Base-by-base conservation (phyloP, 371 early-diverging fungal species). In the Entomophthora muscae region DNA sequence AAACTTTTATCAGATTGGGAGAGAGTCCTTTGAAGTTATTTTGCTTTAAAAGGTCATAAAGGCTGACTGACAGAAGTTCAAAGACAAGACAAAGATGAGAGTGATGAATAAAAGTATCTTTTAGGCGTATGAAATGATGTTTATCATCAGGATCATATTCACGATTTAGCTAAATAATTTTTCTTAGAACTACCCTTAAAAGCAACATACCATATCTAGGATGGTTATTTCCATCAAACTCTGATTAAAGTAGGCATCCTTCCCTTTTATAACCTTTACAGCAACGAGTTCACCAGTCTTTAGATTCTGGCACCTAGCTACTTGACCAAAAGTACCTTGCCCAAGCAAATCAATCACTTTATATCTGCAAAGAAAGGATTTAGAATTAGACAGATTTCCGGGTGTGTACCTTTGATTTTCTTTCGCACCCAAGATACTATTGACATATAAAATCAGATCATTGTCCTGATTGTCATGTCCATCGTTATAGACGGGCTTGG, bases 261-360 rank as follows among this genome's bases (percentile, higher is more conserved):
- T 91, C 75, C 93, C 94, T 53, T 95, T 80, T 57, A 98, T 95
- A 31, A 98, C 81, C 73, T 98, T 98, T 65, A 98, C 79, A 2
- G 99, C 99, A 3, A 93, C 89, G 33, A 83, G 77, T 29, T 76
- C 76, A 27, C 91, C 90, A 0, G 86, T 83, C 67, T 88, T 87
- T 76, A 95, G 93, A 72, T 95, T 94, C 32, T 80, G 81, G 63
- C 93, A 93, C 66, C 90, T 89, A 56, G 93, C 81, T 0, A 98
- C 98, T 69, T 98, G 95, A 10, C 99, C 98, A 77, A 98, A 99
- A 1, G 95, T 93, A 0, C 99, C 99, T 71, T 90, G 88, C 42
- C 99, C 99, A 1, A 99, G 73, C 33, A 86, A 73, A 17, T 85
- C 86, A 42, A 93, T 52, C 26, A 97, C 78, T 69, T 95, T 94